phyloP scores from a whole-genome alignment of 2,329 filamentous ascomycete species.

The Talaromyces sp. region DNA sequence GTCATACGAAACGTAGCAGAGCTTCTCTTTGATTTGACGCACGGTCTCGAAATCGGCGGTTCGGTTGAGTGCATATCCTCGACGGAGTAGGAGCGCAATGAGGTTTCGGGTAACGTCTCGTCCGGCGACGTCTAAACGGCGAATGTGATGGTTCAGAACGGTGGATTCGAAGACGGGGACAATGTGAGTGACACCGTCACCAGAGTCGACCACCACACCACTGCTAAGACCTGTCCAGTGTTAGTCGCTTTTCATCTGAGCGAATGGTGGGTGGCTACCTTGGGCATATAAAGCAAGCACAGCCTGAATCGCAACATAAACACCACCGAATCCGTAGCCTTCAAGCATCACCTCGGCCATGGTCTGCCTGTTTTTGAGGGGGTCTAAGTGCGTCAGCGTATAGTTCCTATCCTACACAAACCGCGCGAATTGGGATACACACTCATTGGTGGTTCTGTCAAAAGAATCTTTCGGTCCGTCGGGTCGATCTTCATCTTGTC shows the following conservation, averaged over 20 bases:
- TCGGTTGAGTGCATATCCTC: constrained; percentile 94
- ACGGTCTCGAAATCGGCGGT: constrained; percentile 99
- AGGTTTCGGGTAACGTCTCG: constrained; percentile 98
- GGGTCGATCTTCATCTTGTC: constrained; percentile 96
- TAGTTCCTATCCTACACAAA: background rate
- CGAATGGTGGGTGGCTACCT: constrained; percentile 53
- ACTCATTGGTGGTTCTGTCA: constrained; percentile 89
- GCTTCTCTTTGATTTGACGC: constrained; percentile 98
- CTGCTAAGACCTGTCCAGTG: constrained; percentile 69
- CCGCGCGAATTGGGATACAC: background rate
- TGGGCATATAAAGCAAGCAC: constrained; percentile 95
- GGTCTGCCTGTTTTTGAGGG: constrained; percentile 90
- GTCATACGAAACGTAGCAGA: constrained; percentile 99
- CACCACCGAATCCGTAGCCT: constrained; percentile 89
- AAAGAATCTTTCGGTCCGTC: constrained; percentile 88
- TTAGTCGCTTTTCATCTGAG: background rate
- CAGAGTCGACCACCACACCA: constrained; percentile 97
- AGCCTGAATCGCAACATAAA: constrained; percentile 97
- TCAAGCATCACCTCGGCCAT: constrained; percentile 99
- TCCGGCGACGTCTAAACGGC: constrained; percentile 89
- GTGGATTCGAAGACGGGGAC: constrained; percentile 98
- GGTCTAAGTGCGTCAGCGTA: constrained; percentile 56
- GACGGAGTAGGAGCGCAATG: constrained; percentile 86
- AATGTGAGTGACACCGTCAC: constrained; percentile 97
- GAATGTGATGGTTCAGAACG: constrained; percentile 93